A percentile compares a stretch with the other conserved stretches of the same genome.
phyloP scores from a whole-genome alignment of 1,139 yeast species.

The Sugiyamaella neomexicana region DNA sequence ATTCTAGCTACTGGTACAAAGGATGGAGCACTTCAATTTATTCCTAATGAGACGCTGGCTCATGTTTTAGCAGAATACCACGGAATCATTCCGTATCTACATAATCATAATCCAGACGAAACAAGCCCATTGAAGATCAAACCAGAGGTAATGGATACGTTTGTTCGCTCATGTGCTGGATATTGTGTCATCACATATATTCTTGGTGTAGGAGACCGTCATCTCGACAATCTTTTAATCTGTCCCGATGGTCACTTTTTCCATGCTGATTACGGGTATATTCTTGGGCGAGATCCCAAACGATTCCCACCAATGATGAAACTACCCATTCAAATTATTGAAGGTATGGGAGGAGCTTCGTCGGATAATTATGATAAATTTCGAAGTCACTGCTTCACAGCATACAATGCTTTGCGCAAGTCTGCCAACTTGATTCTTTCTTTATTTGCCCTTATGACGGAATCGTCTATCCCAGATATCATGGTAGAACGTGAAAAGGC shows the following conservation, averaged over 20 bases:
- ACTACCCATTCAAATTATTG: constrained; percentile 92
- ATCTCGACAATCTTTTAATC: constrained; percentile 79
- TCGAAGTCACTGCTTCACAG: constrained; percentile 90
- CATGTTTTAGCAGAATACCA: constrained; percentile 70
- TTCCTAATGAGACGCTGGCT: constrained; percentile 90
- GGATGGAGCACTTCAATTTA: constrained; percentile 91
- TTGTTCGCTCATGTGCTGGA: constrained; percentile 94
- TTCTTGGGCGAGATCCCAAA: constrained; percentile 94
- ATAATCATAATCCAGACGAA: constrained; percentile 62
- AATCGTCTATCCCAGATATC: constrained; percentile 89
- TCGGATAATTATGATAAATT: constrained; percentile 84
- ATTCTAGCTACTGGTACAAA: constrained; percentile 87
- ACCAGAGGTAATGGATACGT: constrained; percentile 82
- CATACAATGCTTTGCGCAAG: constrained; percentile 85
- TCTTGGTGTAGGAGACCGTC: constrained; percentile 96
- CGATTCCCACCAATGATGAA: constrained; percentile 99
- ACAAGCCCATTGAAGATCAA: constrained; percentile 63
- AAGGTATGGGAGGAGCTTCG: constrained; percentile 93
- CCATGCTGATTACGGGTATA: constrained; percentile 98
- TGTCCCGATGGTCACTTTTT: constrained; percentile 78
- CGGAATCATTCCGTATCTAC: constrained; percentile 68
- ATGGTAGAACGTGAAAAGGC: constrained; percentile 70
- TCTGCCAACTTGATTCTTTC: constrained; percentile 87
- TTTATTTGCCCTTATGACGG: constrained; percentile 89
- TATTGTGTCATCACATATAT: constrained; percentile 95